Base-by-base conservation (phyloP, 148 eudicot species). In the Spergularia marina region DNA sequence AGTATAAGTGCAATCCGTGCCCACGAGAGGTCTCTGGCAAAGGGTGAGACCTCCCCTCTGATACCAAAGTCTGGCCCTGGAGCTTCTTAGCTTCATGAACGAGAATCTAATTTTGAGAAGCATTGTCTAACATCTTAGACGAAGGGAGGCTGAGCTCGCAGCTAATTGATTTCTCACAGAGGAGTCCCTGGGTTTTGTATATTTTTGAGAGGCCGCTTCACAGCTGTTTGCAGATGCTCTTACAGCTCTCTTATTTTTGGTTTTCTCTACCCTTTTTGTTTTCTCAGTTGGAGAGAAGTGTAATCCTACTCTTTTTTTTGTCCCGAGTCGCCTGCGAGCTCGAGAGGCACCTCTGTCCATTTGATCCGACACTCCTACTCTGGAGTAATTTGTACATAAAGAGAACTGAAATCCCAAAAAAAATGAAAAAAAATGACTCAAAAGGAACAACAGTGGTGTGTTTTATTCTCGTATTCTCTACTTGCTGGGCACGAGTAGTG, bases 1-100 rank as follows among this genome's bases (percentile, higher is more conserved):
- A 84, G 85, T 75, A 59, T 92, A 87, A 81, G 84, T n/a, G 97
- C 90, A 84, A 90, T 92, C 80, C 86, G 81, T 21, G 84, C 87
- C 67, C 89, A 75, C 84, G 84, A 61, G 74, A 86, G 83, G 71
- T 17, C 82, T 25, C 57, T 39, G 23, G 73, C 71, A 34, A 81
- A 81, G 74, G 81, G 36, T 67, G 85, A 69, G 7, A 70, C 53
- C 58, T 57, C 25, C 13, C 78, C 61, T 20, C 7, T 68, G 54
- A 74, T 12, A 74, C 12, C 78, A 12, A 15, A 56, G 30, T 65
- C 71, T 71, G 52, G 62, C 54, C 57, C 67, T 30, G 10, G 39
- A 78, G 56, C 57, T 44, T 58, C 75, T 53, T 71, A 65, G 41
- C 4, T 16, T 14, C 7, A 39, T 9, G 20, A 53, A 11, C 10